Base-by-base conservation (phyloP, 257 asterid species). In the Petrea volubilis region DNA sequence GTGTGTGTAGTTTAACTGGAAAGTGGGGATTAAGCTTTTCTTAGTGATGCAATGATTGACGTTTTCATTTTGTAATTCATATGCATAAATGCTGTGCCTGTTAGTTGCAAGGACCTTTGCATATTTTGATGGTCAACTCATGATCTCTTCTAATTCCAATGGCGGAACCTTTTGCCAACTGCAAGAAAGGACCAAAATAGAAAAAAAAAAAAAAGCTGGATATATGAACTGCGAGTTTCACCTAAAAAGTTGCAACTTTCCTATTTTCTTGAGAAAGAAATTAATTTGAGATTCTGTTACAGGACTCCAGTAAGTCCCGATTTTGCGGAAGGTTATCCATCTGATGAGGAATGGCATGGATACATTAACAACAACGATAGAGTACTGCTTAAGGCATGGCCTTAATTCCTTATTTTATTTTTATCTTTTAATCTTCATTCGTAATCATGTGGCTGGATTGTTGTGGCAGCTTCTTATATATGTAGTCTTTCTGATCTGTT, bases 271-370 rank as follows among this genome's bases (percentile, higher is more conserved):
- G n/a, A 18, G 60, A 28, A 60, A 58, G 3, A 36, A 57, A 63
- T 51, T 49, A 8, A 68, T 52, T 65, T 49, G 47, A 73, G 47
- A 57, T 63, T 74, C 18, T 74, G 63, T 79, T 73, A 63, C 90
- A 93, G 98, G 91, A 91, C 92, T 62, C 95, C 95, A 0, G 81
- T 79, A 15, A 78, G 79, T 70, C 81, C 82, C 13, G 83, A 79
- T 52, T 87, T 90, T 65, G 88, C 84, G 77, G 86, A 86, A 80
- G 76, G 85, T 21, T 90, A 87, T 81, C 96, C 96, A 6, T 88
- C 96, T 0, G 88, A 91, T 74, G 94, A 91, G 61, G 85, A 82
- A 74, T 91, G 98, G 97, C 88, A 89, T 55, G 98, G 96, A 60
- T 93, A 86, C 77, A 79, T 93, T 67, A 84, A 89, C 80, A 78